Percentiles rank a stretch among this genome's conserved stretches.
Evolutionary conservation across 495 filamentous ascomycete species (phyloP).

Genomic region (Xanthoparmelia taractica): DNA sequence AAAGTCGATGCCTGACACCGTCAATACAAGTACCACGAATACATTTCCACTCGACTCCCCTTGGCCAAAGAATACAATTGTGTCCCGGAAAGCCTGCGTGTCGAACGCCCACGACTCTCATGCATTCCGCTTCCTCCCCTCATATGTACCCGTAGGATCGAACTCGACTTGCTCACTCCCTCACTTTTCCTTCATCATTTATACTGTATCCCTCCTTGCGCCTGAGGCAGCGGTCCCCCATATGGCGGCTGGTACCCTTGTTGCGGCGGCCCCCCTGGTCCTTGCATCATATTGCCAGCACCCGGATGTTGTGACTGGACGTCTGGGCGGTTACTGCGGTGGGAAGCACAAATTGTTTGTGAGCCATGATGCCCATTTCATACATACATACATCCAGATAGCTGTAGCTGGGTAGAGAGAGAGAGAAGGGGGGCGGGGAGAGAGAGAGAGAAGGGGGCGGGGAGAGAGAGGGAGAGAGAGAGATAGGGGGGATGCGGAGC

Average conservation of each 20-base stretch:
- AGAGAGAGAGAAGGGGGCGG: too few species aligned
- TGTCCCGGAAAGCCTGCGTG: not conserved
- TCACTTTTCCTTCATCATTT: conserved; percentile 7
- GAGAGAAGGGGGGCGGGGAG: not conserved
- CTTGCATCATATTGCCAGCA: conserved; percentile 14
- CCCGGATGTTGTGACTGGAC: conserved; percentile 26
- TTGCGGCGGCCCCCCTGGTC: conserved; percentile 10
- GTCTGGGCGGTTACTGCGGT: conserved; percentile 23
- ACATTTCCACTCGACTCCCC: not conserved
- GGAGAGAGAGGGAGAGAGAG: too few species aligned
- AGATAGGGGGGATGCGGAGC: not conserved
- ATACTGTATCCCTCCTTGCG: conserved; percentile 16
- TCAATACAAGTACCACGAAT: not conserved
- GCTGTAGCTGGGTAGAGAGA: too few species aligned
- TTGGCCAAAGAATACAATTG: not conserved
- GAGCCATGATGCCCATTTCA: not conserved
- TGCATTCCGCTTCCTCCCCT: not conserved
- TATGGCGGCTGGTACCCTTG: conserved; percentile 14
- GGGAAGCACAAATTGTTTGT: not conserved
- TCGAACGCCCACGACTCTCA: not conserved
- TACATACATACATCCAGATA: too few species aligned
- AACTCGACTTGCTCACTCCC: not conserved
- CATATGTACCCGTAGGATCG: not conserved
- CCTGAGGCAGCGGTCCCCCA: conserved; percentile 17
- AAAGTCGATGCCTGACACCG: not conserved